phyloP scores from a whole-genome alignment of 2,329 filamentous ascomycete species.

The Cadophora luteo-olivacea region DNA sequence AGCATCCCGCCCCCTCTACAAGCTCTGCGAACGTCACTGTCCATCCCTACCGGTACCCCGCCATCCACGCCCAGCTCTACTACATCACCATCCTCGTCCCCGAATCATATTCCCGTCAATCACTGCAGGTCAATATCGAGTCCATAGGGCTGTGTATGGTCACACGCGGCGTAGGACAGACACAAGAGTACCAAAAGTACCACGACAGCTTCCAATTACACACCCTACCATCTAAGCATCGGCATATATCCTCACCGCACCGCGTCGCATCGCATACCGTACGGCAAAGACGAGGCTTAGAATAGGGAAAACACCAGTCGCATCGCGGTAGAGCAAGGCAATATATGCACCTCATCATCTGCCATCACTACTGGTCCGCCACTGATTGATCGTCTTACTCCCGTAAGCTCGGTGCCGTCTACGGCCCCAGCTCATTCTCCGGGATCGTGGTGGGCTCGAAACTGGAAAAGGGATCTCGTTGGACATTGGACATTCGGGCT shows the following conservation, averaged over 20 bases:
- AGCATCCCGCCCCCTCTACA: not conserved
- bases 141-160: constrained; percentile 7
- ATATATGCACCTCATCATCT: constrained; percentile 22
- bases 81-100: not conserved
- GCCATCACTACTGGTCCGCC: constrained; percentile 19
- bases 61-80: not conserved
- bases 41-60: not conserved
- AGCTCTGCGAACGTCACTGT: no score
- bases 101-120: not conserved
- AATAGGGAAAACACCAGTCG: not conserved
- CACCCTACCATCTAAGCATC: not conserved
- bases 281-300: not conserved
- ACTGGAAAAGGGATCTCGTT: constrained; percentile 6
- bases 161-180: constrained; percentile 10
- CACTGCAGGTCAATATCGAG: constrained; percentile 6
- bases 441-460: constrained; percentile 6
- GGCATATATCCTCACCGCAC: constrained; percentile 8
- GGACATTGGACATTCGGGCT: not conserved
- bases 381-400: not conserved
- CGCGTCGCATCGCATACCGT: not conserved
- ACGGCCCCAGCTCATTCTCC: constrained; percentile 18
- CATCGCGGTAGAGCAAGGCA: not conserved
- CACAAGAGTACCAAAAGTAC: not conserved
- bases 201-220: not conserved
- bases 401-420: constrained; percentile 24